phyloP scores from a whole-genome alignment of 768 basidiomycete species.

The Lyophyllum decastes region DNA sequence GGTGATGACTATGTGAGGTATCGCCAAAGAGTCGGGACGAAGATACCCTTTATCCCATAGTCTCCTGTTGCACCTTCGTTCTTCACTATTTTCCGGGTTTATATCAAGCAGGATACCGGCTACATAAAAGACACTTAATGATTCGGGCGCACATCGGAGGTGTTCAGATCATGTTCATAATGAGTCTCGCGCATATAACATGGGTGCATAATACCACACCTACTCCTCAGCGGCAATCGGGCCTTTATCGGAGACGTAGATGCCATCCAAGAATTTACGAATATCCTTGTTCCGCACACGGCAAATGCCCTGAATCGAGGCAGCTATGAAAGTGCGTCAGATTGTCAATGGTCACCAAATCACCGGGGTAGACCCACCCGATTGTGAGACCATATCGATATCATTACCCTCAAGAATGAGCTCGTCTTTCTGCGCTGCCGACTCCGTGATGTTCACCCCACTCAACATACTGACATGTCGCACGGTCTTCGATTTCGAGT shows the following conservation, averaged over 20 bases:
- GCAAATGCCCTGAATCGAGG: slow-evolving; percentile 95
- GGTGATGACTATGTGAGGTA: slow-evolving; percentile 85
- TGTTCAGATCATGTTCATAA: slow-evolving; percentile 15
- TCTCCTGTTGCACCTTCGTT: neutral
- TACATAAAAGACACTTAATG: neutral
- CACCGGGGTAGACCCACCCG: slow-evolving; percentile 51
- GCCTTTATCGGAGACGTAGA: slow-evolving; percentile 86
- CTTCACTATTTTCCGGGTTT: neutral
- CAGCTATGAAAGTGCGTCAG: slow-evolving; percentile 50
- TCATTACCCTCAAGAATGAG: slow-evolving; percentile 94
- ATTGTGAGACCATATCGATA: slow-evolving; percentile 96
- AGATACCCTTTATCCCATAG: slow-evolving; percentile 83
- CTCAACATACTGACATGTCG: slow-evolving; percentile 91
- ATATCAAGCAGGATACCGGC: neutral
- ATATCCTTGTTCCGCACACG: slow-evolving; percentile 99
- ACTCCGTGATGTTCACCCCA: slow-evolving; percentile 84
- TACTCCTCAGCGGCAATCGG: slow-evolving; percentile 56
- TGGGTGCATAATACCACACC: slow-evolving; percentile 16
- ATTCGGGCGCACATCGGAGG: neutral
- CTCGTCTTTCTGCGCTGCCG: slow-evolving; percentile 93
- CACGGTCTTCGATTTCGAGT: slow-evolving; percentile 61
- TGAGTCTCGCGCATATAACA: slow-evolving; percentile 4
- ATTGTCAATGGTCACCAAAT: neutral
- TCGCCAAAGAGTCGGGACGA: slow-evolving; percentile 74
- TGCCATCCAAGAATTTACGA: slow-evolving; percentile 96